Evolutionary conservation across 345 rosid species (phyloP), one percentile per base, ranked within the genome.

Genomic region (Boechera retrofracta): DNA sequence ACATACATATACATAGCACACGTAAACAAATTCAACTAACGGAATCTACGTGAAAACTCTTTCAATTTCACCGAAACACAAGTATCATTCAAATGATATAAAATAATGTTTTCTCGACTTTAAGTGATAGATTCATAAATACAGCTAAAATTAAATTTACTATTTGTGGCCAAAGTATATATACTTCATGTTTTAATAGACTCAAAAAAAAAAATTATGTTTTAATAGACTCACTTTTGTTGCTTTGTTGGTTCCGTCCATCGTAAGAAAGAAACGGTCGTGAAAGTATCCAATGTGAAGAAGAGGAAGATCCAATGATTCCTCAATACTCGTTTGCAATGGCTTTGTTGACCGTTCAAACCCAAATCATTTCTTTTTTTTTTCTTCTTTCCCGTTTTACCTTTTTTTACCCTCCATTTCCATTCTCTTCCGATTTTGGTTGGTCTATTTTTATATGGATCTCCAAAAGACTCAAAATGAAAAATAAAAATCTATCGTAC

Each of bases 281-380:
- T 51, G 56, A 49, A 49, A 47, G 74, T 57, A 80, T 80, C 83
- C 83, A 16, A 67, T 80, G 69, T 54, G 64, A 35, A 18, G 73
- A 72, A 65, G 77, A 71, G 41, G 45, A 64, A 67, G 48, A 36
- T 18, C 49, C 60, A 68, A 68, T 68, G 35, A 35, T 36, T 68
- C 13, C 70, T 41, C 69, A 18, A 80, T 64, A 35, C 45, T 59
- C 28, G 28, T 59, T 59, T 16, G 64, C 28, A 35, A 44, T 56
- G 68, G 48, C 70, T 80, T 21, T 21, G 24, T 21, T 79, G 83
- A 80, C 83, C 80, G 35, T 80, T 80, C 83, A 80, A 80, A 76
- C 69, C 47, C 36, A 61, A 65, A 76, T 66, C 59, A 70, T 58
- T 38, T n/a, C 57, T 29, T 36, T 5, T 9, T 49, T 8, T 3